Conservation (phyloP, 345 rosid species). For the Hevea brasiliensis region DNA sequence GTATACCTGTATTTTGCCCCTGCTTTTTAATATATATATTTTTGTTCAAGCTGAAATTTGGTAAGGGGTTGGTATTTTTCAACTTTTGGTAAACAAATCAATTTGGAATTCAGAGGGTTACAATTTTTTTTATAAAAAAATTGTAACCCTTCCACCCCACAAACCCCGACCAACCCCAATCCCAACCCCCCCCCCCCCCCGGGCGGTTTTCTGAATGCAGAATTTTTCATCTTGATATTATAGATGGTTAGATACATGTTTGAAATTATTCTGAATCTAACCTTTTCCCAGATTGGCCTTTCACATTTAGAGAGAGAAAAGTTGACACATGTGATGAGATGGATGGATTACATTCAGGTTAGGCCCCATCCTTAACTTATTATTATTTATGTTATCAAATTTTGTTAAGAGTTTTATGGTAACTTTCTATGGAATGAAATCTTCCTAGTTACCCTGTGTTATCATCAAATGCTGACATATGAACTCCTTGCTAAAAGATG, state of each 20-base stretch:
- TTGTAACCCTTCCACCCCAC: no score
- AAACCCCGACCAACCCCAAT: no score
- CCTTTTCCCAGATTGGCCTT: slow-evolving; percentile 51
- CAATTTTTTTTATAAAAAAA: not conserved
- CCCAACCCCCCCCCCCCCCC: no score
- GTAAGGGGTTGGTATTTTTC: not conserved
- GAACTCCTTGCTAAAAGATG: not conserved
- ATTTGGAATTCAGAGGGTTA: not conserved
- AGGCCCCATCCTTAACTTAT: not conserved
- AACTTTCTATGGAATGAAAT: not conserved
- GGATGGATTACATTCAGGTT: slow-evolving; percentile 93
- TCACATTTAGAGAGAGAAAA: slow-evolving; percentile 52
- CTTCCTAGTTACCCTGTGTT: not conserved
- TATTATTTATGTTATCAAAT: not conserved
- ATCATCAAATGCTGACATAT: not conserved
- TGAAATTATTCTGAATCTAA: slow-evolving; percentile 2
- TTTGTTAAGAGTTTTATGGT: not conserved
- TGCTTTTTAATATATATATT: not conserved
- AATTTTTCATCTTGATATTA: no score
- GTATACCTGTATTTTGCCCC: no score
- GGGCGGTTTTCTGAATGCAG: no score
- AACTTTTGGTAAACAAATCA: not conserved
- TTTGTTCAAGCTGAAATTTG: not conserved
- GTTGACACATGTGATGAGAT: slow-evolving; percentile 66
- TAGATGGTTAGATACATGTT: not conserved